Percentiles rank a stretch among this genome's conserved stretches.
Evolutionary conservation across 352 stramenopile species (phyloP).

Genomic region (Lagenidium giganteum): DNA sequence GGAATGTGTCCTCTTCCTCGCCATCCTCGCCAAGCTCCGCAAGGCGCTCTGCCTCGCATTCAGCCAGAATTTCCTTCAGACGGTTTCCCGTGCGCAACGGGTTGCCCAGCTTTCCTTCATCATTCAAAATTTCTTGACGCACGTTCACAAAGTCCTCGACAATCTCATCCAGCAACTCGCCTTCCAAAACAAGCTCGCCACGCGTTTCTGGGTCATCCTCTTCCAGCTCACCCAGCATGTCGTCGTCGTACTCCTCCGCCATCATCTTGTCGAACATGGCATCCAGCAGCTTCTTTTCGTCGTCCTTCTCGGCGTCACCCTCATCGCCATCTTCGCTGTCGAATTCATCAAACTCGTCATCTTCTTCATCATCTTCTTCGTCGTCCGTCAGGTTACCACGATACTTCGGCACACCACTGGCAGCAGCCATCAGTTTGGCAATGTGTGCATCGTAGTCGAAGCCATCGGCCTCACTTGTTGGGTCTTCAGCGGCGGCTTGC

Average conservation of each 20-base stretch:
- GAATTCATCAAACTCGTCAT: slow-evolving; percentile 24
- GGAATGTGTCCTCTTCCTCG: slow-evolving; percentile 32
- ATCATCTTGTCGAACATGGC: slow-evolving; percentile 85
- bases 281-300: slow-evolving; percentile 78
- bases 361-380: slow-evolving; percentile 47
- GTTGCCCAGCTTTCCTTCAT: slow-evolving; percentile 77
- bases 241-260: slow-evolving; percentile 79
- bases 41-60: slow-evolving; percentile 52
- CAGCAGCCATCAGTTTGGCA: slow-evolving; percentile 87
- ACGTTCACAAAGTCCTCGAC: slow-evolving; percentile 70
- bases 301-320: slow-evolving; percentile 39
- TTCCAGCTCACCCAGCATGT: slow-evolving; percentile 72
- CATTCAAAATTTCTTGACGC: slow-evolving; percentile 64
- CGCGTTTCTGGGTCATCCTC: slow-evolving; percentile 70
- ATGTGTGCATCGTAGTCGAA: slow-evolving; percentile 95
- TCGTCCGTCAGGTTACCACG: slow-evolving; percentile 62
- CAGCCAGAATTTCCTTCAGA: slow-evolving; percentile 67
- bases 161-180: slow-evolving; percentile 58
- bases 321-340: slow-evolving; percentile 84
- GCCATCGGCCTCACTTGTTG: slow-evolving; percentile 35
- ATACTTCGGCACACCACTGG: slow-evolving; percentile 65
- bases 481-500: slow-evolving; percentile 57
- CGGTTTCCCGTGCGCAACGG: slow-evolving; percentile 59
- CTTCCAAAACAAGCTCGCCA: slow-evolving; percentile 65
- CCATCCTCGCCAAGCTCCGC: slow-evolving; percentile 58